Evolutionary conservation across 805 yeast genomes (phyloP).

Genomic region (Cyberlindnera maritima): DNA sequence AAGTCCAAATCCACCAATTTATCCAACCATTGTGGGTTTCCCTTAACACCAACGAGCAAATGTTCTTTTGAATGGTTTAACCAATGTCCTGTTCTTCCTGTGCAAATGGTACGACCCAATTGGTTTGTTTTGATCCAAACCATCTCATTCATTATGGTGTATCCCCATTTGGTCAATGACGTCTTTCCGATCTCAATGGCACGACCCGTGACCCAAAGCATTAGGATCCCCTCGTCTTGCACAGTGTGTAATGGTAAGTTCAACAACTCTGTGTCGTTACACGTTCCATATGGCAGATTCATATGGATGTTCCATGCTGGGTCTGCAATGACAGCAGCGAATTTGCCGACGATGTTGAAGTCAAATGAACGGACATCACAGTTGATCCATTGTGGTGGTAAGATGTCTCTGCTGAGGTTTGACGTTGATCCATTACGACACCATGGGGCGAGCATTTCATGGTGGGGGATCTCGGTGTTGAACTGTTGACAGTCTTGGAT

Average conservation of each 20-base stretch:
- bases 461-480: constrained; percentile 21
- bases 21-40: constrained; percentile 70
- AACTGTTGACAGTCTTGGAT: constrained; percentile 21
- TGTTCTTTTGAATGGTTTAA: constrained; percentile 93
- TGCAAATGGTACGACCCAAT: constrained; percentile 81
- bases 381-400: constrained; percentile 81
- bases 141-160: constrained; percentile 70
- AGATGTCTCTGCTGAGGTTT: constrained; percentile 29
- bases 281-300: constrained; percentile 75
- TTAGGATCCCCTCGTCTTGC: constrained; percentile 80
- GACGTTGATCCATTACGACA: constrained; percentile 35
- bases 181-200: constrained; percentile 85
- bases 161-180: constrained; percentile 81
- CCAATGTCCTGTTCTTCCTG: constrained; percentile 98
- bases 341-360: constrained; percentile 69
- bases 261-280: constrained; percentile 72
- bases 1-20: constrained; percentile 68
- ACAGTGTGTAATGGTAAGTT: constrained; percentile 62
- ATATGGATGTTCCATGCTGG: constrained; percentile 96
- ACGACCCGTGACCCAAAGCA: constrained; percentile 95
- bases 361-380: constrained; percentile 80
- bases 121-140: constrained; percentile 93
- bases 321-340: constrained; percentile 83
- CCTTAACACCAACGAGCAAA: constrained; percentile 80
- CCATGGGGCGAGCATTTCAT: constrained; percentile 30